These are phyloP conservation scores for Ganoderma multipileum DNA, from an alignment of 1,284 basidiomycete genomes.

Conservation along the genomic window DNA sequence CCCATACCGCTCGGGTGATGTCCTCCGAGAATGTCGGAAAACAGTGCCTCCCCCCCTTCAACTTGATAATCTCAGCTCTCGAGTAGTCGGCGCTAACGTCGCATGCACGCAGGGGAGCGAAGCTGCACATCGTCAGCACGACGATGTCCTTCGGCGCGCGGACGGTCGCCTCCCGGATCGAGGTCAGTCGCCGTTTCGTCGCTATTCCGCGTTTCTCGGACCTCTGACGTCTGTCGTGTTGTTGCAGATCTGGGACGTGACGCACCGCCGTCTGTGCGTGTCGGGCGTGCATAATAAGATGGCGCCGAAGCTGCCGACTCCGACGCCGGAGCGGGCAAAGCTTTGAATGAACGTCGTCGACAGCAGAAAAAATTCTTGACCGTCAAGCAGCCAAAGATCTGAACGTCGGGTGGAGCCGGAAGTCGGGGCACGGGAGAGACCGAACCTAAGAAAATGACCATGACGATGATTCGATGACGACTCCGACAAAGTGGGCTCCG, in stretches of 20 bases:
- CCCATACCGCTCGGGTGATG: no score
- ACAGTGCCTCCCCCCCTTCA: background rate
- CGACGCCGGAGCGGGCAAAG: background rate
- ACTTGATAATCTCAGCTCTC: no score
- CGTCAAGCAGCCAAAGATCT: no score
- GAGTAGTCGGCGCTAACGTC: no score
- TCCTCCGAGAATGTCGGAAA: background rate
- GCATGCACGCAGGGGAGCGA: slow-evolving; percentile 10
- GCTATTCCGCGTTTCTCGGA: background rate
- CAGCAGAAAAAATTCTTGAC: no score
- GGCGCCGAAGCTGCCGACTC: slow-evolving; percentile 23
- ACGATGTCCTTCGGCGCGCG: slow-evolving; percentile 16
- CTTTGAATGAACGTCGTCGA: no score
- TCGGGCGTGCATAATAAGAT: slow-evolving; percentile 51
- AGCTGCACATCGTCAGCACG: slow-evolving; percentile 17
- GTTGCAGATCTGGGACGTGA: slow-evolving; percentile 39
- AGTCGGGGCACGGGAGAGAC: no score
- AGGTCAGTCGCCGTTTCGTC: background rate
- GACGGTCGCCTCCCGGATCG: slow-evolving; percentile 12
- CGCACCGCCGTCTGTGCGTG: slow-evolving; percentile 46
- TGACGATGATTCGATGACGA: no score
- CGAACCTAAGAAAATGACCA: no score
- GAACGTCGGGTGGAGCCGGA: no score
- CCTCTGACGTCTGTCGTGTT: background rate
- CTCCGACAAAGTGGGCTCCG: background rate